A percentile compares a stretch with the other conserved stretches of the same genome.
Evolutionary conservation across 768 basidiomycete genomes (phyloP).

Genomic region (Rhodotorula paludigena): DNA sequence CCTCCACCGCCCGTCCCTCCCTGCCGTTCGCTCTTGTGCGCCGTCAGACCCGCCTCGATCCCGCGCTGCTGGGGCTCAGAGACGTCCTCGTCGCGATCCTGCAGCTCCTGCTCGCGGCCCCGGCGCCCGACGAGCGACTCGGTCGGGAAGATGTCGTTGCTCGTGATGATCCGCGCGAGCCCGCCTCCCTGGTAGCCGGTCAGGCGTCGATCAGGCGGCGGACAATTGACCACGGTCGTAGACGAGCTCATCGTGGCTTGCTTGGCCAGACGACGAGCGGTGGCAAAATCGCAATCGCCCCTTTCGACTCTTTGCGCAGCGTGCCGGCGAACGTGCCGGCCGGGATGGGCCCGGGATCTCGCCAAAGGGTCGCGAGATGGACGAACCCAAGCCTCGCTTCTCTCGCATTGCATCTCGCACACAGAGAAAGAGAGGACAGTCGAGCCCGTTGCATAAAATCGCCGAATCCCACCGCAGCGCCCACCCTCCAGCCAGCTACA

Average conservation of each 20-base stretch:
- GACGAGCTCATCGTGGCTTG: background rate
- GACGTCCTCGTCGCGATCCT: background rate
- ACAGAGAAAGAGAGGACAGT: background rate
- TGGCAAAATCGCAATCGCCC: background rate
- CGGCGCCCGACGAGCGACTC: constrained; percentile 17
- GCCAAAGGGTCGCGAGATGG: no score
- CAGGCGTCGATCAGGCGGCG: no score
- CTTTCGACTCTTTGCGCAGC: no score
- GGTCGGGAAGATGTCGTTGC: constrained; percentile 1
- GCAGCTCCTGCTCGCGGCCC: constrained; percentile 8
- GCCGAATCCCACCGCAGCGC: no score
- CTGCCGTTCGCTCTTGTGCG: background rate
- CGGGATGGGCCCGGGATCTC: background rate
- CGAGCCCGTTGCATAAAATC: no score
- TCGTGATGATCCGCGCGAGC: constrained; percentile 3
- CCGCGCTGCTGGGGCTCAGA: background rate
- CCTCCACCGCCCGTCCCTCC: background rate
- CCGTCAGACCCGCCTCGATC: background rate
- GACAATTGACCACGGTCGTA: background rate
- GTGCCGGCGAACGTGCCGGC: no score
- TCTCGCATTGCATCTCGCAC: no score
- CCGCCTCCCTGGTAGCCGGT: constrained; percentile 19
- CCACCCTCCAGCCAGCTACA: background rate
- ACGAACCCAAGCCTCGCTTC: no score
- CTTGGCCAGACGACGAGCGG: background rate